phyloP scores from a whole-genome alignment of 2,329 filamentous ascomycete species.

The Phymatotrichopsis omnivora region DNA sequence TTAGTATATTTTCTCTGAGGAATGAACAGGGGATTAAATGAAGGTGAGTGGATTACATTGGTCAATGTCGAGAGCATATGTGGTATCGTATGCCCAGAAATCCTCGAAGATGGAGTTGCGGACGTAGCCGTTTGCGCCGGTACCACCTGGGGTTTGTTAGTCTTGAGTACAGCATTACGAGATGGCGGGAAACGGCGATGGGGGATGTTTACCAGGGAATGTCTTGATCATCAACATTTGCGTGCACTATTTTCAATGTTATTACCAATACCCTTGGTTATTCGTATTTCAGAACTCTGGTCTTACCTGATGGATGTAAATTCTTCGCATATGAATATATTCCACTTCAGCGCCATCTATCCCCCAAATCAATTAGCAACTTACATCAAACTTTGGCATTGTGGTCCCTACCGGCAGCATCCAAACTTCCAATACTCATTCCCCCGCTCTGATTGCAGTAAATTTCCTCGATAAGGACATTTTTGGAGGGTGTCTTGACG shows the following conservation, averaged over 20 bases:
- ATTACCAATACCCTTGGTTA: no score
- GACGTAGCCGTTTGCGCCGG: conserved; percentile 18
- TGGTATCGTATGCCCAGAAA: conserved; percentile 21
- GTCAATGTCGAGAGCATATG: conserved; percentile 25
- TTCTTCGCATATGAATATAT: conserved; percentile 23
- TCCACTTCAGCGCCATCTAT: conserved; percentile 19
- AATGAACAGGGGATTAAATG: background rate
- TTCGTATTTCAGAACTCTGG: no score
- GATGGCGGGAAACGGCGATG: no score
- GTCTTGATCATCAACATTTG: conserved; percentile 27
- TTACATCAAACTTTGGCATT: background rate
- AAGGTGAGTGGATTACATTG: no score
- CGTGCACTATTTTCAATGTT: no score
- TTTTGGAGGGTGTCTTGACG: conserved; percentile 26
- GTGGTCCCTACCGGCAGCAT: conserved; percentile 1
- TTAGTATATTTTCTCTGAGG: background rate
- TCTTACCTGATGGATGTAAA: conserved; percentile 28
- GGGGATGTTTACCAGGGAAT: no score
- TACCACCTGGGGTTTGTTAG: no score
- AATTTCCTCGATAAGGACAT: conserved; percentile 28
- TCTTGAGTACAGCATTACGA: no score
- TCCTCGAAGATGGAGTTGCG: conserved; percentile 21
- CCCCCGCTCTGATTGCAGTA: conserved; percentile 27
- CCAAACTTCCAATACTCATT: conserved; percentile 25
- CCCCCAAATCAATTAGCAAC: background rate